Percentiles rank a stretch among this genome's conserved stretches.
phyloP scores from a whole-genome alignment of 2,329 filamentous ascomycete species.

The Ophiocordyceps australis region DNA sequence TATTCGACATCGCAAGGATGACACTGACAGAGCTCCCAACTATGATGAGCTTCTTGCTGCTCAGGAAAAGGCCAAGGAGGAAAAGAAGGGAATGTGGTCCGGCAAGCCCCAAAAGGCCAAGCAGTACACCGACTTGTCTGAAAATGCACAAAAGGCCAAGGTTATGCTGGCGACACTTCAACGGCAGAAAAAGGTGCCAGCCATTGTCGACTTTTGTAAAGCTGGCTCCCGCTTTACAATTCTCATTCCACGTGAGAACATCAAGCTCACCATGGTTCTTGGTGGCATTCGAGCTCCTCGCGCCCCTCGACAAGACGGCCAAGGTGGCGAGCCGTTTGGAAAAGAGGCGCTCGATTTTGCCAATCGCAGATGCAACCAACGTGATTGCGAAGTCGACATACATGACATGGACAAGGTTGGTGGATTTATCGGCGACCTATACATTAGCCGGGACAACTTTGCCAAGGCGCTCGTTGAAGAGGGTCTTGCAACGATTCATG shows the following conservation, averaged over 20 bases:
- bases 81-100: constrained; percentile 89
- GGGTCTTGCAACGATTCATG: constrained; percentile 79
- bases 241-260: constrained; percentile 76
- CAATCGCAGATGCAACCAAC: constrained; percentile 73
- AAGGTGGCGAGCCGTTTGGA: constrained; percentile 81
- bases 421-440: constrained; percentile 90
- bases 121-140: constrained; percentile 77
- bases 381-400: constrained; percentile 90
- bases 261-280: constrained; percentile 88
- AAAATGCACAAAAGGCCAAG: constrained; percentile 88
- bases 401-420: constrained; percentile 92
- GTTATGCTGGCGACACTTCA: constrained; percentile 76
- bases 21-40: constrained; percentile 82
- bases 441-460: constrained; percentile 89
- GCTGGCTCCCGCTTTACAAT: constrained; percentile 90
- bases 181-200: constrained; percentile 81
- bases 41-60: constrained; percentile 78
- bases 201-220: constrained; percentile 93
- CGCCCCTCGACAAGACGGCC: constrained; percentile 57
- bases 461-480: constrained; percentile 88
- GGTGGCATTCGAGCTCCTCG: constrained; percentile 82
- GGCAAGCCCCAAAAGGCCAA: constrained; percentile 71
- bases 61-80: constrained; percentile 67
- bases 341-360: constrained; percentile 89
- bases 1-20: constrained; percentile 86